Base-by-base conservation (phyloP, 1,284 basidiomycete species). In the Trichosporon sp. region DNA sequence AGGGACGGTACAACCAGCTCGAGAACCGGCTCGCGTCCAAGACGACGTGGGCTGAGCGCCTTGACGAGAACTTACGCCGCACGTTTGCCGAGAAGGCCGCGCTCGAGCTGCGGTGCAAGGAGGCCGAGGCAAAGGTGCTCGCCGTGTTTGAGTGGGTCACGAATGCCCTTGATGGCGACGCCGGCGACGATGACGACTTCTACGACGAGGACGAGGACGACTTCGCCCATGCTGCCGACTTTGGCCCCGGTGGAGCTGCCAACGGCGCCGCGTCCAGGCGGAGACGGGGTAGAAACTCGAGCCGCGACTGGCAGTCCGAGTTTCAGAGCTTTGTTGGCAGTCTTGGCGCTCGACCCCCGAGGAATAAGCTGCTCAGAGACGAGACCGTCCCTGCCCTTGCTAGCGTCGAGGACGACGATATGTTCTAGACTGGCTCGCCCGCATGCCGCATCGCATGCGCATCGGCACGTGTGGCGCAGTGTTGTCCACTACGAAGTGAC, bases 1-100 rank as follows among this genome's bases (percentile, higher is more conserved):
- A 79, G 8, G 82, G 65, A 2, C 87, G 85, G 75, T 75, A 92
- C 0, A 85, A 86, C 32, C 84, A 83, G 27, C 86, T 91, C 74
- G 80, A 83, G 62, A 83, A 80, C 70, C 82, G 82, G 69, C 75
- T 86, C 21, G 86, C 88, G 73, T 71, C 69, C 67, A 79, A 79
- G 68, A 68, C 65, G 58, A 75, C 76, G 37, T 79, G 76, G 76
- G 76, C 76, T 1, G 72, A 74, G 59, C 66, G 75, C 34, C 65
- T 79, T 56, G 74, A 79, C 65, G 74, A 77, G 64, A 77, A 79
- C 66, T 67, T 77, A 33, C 64, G 74, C 23, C 66, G 68, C n/a
- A 64, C 74, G 32, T 71, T 70, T 0, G 66, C 65, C 33, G 74
- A 76, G 63, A 78, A 77, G 60, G 73, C 68, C 56, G 61, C 62